These are phyloP conservation scores for Rosa persica DNA, from an alignment of 306 rosid genomes.

Conservation along the genomic window DNA sequence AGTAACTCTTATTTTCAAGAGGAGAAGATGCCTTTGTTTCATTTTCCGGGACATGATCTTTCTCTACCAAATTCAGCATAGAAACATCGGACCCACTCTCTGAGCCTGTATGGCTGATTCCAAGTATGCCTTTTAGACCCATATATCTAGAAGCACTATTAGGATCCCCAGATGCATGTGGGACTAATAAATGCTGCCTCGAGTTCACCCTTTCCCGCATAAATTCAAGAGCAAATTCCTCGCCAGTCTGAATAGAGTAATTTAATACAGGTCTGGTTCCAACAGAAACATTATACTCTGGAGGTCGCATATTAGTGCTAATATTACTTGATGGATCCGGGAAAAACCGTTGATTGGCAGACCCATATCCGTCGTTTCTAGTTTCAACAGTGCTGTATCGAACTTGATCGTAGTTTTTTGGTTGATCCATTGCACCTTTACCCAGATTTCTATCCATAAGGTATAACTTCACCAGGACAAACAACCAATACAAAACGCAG, in stretches of 20 bases:
- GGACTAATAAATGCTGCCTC: slow-evolving; percentile 48
- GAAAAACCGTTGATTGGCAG: slow-evolving; percentile 46
- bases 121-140: slow-evolving; percentile 57
- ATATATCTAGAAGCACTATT: slow-evolving; percentile 50
- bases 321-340: slow-evolving; percentile 47
- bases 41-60: slow-evolving; percentile 45
- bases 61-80: slow-evolving; percentile 47
- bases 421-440: slow-evolving; percentile 38
- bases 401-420: slow-evolving; percentile 33
- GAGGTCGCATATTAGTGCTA: slow-evolving; percentile 54
- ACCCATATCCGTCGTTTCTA: slow-evolving; percentile 51
- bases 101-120: slow-evolving; percentile 56
- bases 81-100: slow-evolving; percentile 60
- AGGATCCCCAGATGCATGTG: slow-evolving; percentile 57
- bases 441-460: slow-evolving; percentile 29
- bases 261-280: slow-evolving; percentile 67
- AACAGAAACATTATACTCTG: slow-evolving; percentile 46
- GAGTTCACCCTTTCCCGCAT: slow-evolving; percentile 84
- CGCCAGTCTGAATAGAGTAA: slow-evolving; percentile 90
- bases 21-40: slow-evolving; percentile 52
- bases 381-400: slow-evolving; percentile 48
- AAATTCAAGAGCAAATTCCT: slow-evolving; percentile 86
- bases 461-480: slow-evolving; percentile 21
- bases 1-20: slow-evolving; percentile 51
- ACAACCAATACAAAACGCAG: slow-evolving; percentile 20